Evolutionary conservation across 768 basidiomycete species (phyloP), one percentile per base, ranked within the genome.

Genomic region (Collybiopsis luxurians): DNA sequence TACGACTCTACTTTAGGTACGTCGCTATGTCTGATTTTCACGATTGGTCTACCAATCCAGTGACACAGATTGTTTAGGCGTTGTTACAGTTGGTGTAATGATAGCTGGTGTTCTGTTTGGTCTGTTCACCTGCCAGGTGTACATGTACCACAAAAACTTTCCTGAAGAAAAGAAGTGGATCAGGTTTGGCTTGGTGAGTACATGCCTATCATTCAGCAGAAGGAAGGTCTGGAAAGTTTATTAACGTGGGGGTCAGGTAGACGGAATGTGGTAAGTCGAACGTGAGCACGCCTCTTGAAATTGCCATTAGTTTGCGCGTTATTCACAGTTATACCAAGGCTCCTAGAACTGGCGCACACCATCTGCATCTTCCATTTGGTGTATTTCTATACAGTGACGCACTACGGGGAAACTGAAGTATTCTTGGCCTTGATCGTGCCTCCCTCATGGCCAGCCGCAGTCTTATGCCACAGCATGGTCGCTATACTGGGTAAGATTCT

Each of bases 31-130:
- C n/a, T n/a, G n/a, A n/a, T n/a, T n/a, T n/a, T n/a, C n/a, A n/a
- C n/a, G n/a, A n/a, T n/a, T n/a, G n/a, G n/a, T n/a, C n/a, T n/a
- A n/a, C n/a, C n/a, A n/a, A 45, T 34, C 23, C 11, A n/a, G n/a
- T n/a, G n/a, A n/a, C n/a, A n/a, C n/a, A n/a, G n/a, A n/a, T n/a
- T n/a, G n/a, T n/a, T n/a, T 47, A 26, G 45, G 45, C 12, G 24
- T 53, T 17, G 11, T 59, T n/a, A 40, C 38, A 9, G 54, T 45
- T 36, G 58, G 56, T 24, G 3, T 59, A 5, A 13, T 57, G 39
- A 48, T 59, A 34, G 23, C 58, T 17, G 34, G 45, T 4, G 46
- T 57, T 36, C 46, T 59, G 2, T 59, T 59, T 27, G 58, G 58
- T 31, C 11, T 57, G 12, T 19, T 59, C 19, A 47, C 58, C 21